These are phyloP conservation scores for Kodamaea kaohsiungensis DNA, from an alignment of 805 yeast genomes.

Conservation along the genomic window DNA sequence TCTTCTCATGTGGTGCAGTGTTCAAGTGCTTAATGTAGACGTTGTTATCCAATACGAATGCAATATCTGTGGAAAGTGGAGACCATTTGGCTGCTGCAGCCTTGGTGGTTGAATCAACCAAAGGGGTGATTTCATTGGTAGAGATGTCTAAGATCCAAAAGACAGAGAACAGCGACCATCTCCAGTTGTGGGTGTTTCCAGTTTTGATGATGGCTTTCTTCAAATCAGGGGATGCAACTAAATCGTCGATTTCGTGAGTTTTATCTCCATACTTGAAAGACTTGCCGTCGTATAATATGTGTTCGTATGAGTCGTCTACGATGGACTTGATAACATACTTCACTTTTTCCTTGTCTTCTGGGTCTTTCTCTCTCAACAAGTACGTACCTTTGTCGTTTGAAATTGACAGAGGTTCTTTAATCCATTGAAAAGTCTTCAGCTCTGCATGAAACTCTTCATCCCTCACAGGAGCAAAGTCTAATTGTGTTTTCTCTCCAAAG, in stretches of 20 bases:
- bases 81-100: conserved; percentile 64
- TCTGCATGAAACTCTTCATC: conserved; percentile 58
- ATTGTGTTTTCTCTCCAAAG: conserved; percentile 24
- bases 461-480: conserved; percentile 40
- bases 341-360: conserved; percentile 39
- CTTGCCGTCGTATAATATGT: conserved; percentile 52
- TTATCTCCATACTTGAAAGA: conserved; percentile 40
- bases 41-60: conserved; percentile 58
- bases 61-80: conserved; percentile 55
- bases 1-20: conserved; percentile 3
- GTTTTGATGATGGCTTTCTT: conserved; percentile 59
- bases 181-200: conserved; percentile 59
- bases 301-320: conserved; percentile 44
- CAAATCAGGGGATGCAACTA: conserved; percentile 70
- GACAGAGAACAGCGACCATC: conserved; percentile 49
- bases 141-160: conserved; percentile 43
- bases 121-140: conserved; percentile 10
- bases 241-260: conserved; percentile 49
- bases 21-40: conserved; percentile 48
- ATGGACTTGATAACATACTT: conserved; percentile 58
- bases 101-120: conserved; percentile 16
- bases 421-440: conserved; percentile 68
- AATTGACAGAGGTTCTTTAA: conserved; percentile 49
- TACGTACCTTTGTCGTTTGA: conserved; percentile 66
- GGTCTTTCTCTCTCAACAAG: conserved; percentile 34